A percentile compares a stretch with the other conserved stretches of the same genome.
These are phyloP conservation scores for Sophora flavescens DNA, from an alignment of 306 rosid species.

Conservation along the genomic window DNA sequence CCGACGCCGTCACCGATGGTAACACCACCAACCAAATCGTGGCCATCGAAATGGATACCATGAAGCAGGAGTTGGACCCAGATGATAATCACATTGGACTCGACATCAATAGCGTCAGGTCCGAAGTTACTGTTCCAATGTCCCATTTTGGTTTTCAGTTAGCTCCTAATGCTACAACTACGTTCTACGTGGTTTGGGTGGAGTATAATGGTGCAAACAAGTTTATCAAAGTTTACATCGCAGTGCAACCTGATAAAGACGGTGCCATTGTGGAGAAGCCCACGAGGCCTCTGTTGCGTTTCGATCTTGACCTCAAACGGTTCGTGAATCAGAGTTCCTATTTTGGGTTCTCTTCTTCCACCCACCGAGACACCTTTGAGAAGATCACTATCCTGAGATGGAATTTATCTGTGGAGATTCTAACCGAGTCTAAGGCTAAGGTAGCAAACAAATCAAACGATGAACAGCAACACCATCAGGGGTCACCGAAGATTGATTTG, in stretches of 20 bases:
- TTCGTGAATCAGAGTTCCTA: conserved; percentile 51
- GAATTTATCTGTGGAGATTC: conserved; percentile 66
- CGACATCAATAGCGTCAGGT: conserved; percentile 60
- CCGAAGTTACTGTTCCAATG: conserved; percentile 49
- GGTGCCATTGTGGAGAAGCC: conserved; percentile 53
- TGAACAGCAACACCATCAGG: no score
- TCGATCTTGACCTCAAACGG: conserved; percentile 45
- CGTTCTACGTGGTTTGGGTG: conserved; percentile 60
- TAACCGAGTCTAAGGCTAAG: conserved; percentile 33
- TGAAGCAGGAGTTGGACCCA: conserved; percentile 62
- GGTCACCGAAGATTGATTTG: conserved; percentile 17
- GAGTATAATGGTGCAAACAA: conserved; percentile 59
- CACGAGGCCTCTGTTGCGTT: conserved; percentile 43
- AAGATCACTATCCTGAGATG: conserved; percentile 67
- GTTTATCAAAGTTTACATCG: no score
- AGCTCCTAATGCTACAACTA: conserved; percentile 42
- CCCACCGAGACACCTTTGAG: conserved; percentile 50
- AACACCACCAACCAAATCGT: conserved; percentile 52
- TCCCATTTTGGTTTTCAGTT: conserved; percentile 52
- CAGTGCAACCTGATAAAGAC: conserved; percentile 12
- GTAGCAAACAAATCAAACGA: no score
- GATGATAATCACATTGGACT: conserved; percentile 75
- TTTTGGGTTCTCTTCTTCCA: conserved; percentile 78
- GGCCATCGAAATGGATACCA: conserved; percentile 78
- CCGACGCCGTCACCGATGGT: conserved; percentile 72